These are phyloP conservation scores for Biscutella auriculata DNA, from an alignment of 441 rosid genomes.

Conservation along the genomic window DNA sequence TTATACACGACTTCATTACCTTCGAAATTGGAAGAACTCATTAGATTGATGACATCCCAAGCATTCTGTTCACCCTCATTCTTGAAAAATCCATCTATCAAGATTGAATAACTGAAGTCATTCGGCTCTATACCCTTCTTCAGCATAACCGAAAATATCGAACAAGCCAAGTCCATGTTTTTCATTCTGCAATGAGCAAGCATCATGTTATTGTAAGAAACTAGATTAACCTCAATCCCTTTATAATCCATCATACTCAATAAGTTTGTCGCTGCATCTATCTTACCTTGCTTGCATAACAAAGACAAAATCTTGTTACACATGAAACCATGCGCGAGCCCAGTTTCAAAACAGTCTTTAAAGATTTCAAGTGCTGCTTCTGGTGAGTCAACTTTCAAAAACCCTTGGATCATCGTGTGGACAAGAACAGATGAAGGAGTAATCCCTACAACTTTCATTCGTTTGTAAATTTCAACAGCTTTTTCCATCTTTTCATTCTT, in stretches of 20 bases:
- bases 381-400: constrained; percentile 28
- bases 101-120: constrained; percentile 40
- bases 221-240: constrained; percentile 31
- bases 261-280: constrained; percentile 35
- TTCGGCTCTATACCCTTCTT: constrained; percentile 40
- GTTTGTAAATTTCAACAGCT: constrained; percentile 38
- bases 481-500: constrained; percentile 33
- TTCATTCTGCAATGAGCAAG: constrained; percentile 39
- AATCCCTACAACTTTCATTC: constrained; percentile 42
- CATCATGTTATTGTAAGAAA: constrained; percentile 55
- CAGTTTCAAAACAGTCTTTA: constrained; percentile 35
- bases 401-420: constrained; percentile 43
- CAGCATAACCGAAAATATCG: constrained; percentile 28
- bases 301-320: constrained; percentile 36
- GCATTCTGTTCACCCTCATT: constrained; percentile 33
- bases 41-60: constrained; percentile 34
- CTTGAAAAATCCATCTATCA: constrained; percentile 56
- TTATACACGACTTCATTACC: constrained; percentile 47
- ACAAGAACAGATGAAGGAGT: constrained; percentile 30
- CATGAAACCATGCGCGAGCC: constrained; percentile 36
- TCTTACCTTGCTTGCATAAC: constrained; percentile 37
- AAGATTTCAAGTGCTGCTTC: constrained; percentile 35
- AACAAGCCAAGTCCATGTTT: constrained; percentile 37
- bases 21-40: constrained; percentile 33
- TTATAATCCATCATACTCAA: constrained; percentile 44